A percentile compares a stretch with the other conserved stretches of the same genome.
Evolutionary conservation across 345 rosid species (phyloP).

Genomic region (Boechera stricta): DNA sequence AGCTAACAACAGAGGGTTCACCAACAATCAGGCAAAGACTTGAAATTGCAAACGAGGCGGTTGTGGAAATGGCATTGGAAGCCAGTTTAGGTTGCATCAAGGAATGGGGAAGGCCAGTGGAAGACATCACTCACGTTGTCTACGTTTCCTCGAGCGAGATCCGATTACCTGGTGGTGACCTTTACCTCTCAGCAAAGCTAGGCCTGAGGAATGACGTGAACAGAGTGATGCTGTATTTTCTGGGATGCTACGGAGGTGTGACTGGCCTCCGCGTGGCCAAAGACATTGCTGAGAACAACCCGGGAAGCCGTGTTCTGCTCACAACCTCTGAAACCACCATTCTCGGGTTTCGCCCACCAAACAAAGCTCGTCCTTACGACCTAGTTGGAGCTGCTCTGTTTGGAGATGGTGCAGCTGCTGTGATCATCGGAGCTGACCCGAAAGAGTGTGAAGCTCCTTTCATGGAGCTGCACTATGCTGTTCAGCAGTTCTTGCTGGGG

Average conservation of each 20-base stretch:
- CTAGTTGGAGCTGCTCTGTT: constrained; percentile 95
- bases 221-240: constrained; percentile 88
- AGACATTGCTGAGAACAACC: constrained; percentile 95
- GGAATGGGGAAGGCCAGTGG: constrained; percentile 81
- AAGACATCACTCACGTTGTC: constrained; percentile 85
- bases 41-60: constrained; percentile 87
- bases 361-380: constrained; percentile 83
- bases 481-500: constrained; percentile 86
- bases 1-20: constrained; percentile 77
- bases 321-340: constrained; percentile 94
- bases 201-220: constrained; percentile 73
- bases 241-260: constrained; percentile 90
- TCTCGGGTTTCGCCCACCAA: constrained; percentile 90
- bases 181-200: constrained; percentile 70
- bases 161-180: constrained; percentile 93
- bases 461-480: constrained; percentile 80
- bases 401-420: constrained; percentile 95
- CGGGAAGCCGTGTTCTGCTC: constrained; percentile 79
- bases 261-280: constrained; percentile 94
- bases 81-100: constrained; percentile 83
- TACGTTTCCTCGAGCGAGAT: constrained; percentile 95
- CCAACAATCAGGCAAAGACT: constrained; percentile 85
- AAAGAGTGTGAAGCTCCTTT: constrained; percentile 66
- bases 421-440: constrained; percentile 74
- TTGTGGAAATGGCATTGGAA: constrained; percentile 79